Conservation (phyloP, 345 rosid species). For the Rhodomyrtus tomentosa region DNA sequence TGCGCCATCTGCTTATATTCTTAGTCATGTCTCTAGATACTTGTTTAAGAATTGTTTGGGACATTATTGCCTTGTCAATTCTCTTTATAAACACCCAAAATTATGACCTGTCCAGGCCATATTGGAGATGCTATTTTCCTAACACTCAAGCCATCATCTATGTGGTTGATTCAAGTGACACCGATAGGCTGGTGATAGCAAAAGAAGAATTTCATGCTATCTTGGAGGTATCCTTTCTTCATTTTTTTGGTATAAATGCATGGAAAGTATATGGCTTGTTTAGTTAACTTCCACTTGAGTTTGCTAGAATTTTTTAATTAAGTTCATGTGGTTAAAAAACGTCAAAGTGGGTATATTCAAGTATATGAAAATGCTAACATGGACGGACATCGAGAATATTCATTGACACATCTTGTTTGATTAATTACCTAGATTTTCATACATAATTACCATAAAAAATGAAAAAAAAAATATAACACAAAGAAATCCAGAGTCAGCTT, state of each 20-base stretch:
- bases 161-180: constrained; percentile 75
- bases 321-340: not conserved
- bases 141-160: constrained; percentile 72
- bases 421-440: not conserved
- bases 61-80: not conserved
- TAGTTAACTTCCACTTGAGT: not conserved
- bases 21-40: not conserved
- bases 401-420: not conserved
- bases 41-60: not conserved
- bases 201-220: constrained; percentile 80
- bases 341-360: not conserved
- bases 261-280: not conserved
- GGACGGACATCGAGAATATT: not conserved
- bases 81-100: constrained; percentile 1
- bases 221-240: constrained; percentile 41
- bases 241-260: not conserved
- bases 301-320: not conserved
- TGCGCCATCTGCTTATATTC: not conserved
- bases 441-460: not conserved
- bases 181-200: constrained; percentile 56
- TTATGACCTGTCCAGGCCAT: constrained; percentile 35
- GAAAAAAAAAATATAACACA: not conserved
- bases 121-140: constrained; percentile 84
- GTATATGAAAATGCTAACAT: not conserved
- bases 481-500: not conserved